Base-by-base conservation (phyloP, 257 asterid species). In the Knoxia roxburghii region DNA sequence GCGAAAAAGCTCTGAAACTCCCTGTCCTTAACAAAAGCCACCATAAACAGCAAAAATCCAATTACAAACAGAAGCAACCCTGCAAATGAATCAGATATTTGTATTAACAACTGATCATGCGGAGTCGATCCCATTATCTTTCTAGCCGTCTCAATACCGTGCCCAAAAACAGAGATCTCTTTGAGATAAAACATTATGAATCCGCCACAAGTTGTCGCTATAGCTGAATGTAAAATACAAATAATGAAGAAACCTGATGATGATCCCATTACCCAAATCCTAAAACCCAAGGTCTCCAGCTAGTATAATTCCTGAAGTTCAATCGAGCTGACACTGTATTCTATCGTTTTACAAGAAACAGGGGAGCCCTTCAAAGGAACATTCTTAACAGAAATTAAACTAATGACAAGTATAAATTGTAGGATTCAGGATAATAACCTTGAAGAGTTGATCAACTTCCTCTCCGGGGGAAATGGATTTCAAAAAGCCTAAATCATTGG, bases 1-100 rank as follows among this genome's bases (percentile, higher is more conserved):
- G 94, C 94, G 32, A 86, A 86, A 77, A 83, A 75, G 67, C 83
- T 75, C 67, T 85, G 95, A 35, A 87, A 87, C 11, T 84, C 90
- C 66, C 83, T 73, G 54, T 88, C 94, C 77, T 84, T 79, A 1
- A 88, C 86, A 73, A 84, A 84, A 14, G 89, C 85, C 65, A 85
- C 96, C 96, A 86, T 86, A 66, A 84, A 81, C 71, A 86, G 66
- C 73, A 84, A 61, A 35, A 75, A 74, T 63, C 91, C 91, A 60
- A 84, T 79, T 61, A 71, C 74, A 61, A 87, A 79, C 75, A 87
- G 68, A 32, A 87, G 83, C 81, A 87, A 69, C 32, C 92, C 93
- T 4, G 82, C 85, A 60, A 86, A 86, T 13, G 91, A 88, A 77
- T 82, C 75, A 24, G 94, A 88, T 18, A 70, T 76, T 68, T 74